Evolutionary conservation across 306 rosid species (phyloP).

Genomic region (Mimosa pudica): DNA sequence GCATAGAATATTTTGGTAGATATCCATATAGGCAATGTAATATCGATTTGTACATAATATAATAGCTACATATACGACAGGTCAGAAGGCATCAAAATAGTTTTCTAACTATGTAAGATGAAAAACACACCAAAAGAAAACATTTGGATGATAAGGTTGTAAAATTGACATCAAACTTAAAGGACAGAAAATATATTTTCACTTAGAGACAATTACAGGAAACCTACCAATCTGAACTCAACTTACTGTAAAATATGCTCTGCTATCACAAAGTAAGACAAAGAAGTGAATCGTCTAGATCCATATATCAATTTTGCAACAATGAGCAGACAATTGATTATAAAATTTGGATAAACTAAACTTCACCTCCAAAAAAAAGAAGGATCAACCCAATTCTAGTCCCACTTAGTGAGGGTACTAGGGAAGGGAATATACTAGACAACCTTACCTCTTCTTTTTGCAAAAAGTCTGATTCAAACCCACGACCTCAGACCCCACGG

Average conservation of each 20-base stretch:
- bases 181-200: background rate
- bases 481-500: too few relatives aligned
- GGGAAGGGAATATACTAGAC: too few relatives aligned
- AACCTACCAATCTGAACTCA: background rate
- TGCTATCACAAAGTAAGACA: too few relatives aligned
- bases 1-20: background rate
- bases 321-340: background rate
- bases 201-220: background rate
- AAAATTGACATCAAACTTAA: background rate
- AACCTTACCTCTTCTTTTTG: too few relatives aligned
- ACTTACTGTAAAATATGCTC: background rate
- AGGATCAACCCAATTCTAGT: too few relatives aligned
- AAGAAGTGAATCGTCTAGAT: background rate
- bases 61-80: background rate
- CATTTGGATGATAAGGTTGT: background rate
- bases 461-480: too few relatives aligned
- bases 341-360: too few relatives aligned
- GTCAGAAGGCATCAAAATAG: background rate
- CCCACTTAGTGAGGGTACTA: too few relatives aligned
- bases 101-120: background rate
- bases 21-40: background rate
- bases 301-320: background rate
- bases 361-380: too few relatives aligned
- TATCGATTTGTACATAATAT: background rate
- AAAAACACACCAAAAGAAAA: background rate